Evolutionary conservation across 495 filamentous ascomycete genomes (phyloP), one percentile per base, ranked within the genome.

Genomic region (Rhizodiscina lignyota): DNA sequence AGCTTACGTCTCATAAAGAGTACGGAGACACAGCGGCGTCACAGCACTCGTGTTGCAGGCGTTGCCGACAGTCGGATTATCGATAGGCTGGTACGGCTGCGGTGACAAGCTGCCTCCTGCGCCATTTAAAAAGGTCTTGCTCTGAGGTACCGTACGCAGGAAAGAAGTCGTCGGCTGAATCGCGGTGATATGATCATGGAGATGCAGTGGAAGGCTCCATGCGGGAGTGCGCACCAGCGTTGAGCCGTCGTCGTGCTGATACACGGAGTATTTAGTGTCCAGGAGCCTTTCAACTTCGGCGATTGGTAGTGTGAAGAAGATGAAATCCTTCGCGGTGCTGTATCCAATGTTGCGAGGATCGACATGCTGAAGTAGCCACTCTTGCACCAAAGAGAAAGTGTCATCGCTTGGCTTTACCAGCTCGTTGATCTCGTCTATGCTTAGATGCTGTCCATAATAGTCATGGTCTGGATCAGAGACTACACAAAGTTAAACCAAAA

Each of bases 101-200:
- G n/a, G n/a, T n/a, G n/a, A n/a, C n/a, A n/a, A n/a, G n/a, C n/a
- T n/a, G n/a, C n/a, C n/a, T n/a, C n/a, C n/a, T n/a, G n/a, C n/a
- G n/a, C n/a, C n/a, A n/a, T n/a, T n/a, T n/a, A n/a, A n/a, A n/a
- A n/a, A n/a, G n/a, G n/a, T n/a, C n/a, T n/a, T n/a, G 4, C 24
- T 8, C 5, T 49, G 32, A 11, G 45, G 35, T 15, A 30, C 28
- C 15, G 53, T 39, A 12, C 49, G 49, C 42, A 64, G 59, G 48
- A 81, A 79, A 4, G 70, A 74, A 24, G 67, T 79, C 4, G 73
- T 78, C n/a, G 74, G 74, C 51, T 79, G 74, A 29, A 79, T 66
- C 4, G 69, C 62, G 34, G 71, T 66, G 39, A 82, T 64, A 43
- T 75, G 69, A 18, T 52, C 51, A 37, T 68, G 67, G 4, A 60